Base-by-base conservation (phyloP, 2,329 filamentous ascomycete genomes). In the Diaporthe vexans region DNA sequence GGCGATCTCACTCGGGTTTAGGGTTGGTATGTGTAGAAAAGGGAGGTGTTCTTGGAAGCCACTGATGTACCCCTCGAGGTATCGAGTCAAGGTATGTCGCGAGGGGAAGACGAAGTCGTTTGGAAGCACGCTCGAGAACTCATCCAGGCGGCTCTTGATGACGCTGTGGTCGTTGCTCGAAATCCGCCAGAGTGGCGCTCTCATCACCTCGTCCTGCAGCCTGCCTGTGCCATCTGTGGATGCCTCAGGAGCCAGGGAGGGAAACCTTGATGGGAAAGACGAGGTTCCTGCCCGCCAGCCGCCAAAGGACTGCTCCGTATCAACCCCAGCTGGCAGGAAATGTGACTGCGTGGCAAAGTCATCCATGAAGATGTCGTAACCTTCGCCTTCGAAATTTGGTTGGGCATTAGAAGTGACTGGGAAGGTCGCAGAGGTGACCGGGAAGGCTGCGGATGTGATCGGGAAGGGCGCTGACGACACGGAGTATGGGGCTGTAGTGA, bases 51-150 rank as follows among this genome's bases (percentile, higher is more conserved):
- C 85, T 73, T 91, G 81, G 74, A 94, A 94, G 0, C 92, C 92
- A 74, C 88, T 90, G 71, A 94, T 89, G 78, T 94, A 94, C 1
- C 92, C 92, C 74, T 93, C 91, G 43, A 94, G 82, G 76, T 94
- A 94, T 46, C 93, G 85, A 3, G 91, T 91, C 37, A 94, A 81
- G 0, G 93, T 93, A 77, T 94, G 88, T 4, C 92, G 88, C 6
- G 92, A 94, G 1, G 93, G 92, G 67, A 94, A 89, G 4, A 90
- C 87, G 77, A 94, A 94, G 77, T 91, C 90, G 70, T 83, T 85
- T 0, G 91, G 89, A 29, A 93, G 81, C 6, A 92, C 88, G 0
- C 87, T 85, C 0, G 89, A 89, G 76, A 92, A 93, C 75, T 92
- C 90, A 26, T 90, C 87, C 0, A 93, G 81, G n/a, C 89, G 86